phyloP scores from a whole-genome alignment of 805 yeast genomes.

The Isabelozyma gotoi region DNA sequence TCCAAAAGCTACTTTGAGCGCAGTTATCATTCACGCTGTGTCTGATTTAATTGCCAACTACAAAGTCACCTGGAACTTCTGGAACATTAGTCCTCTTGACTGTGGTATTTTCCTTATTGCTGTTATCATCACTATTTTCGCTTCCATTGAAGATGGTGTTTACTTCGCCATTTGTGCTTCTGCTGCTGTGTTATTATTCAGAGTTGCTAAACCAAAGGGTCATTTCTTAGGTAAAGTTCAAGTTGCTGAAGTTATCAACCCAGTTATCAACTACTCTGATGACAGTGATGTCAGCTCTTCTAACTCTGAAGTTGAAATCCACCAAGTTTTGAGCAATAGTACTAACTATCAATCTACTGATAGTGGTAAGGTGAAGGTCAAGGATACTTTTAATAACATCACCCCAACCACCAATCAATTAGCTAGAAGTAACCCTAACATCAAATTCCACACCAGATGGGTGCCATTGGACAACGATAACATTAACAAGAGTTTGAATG shows the following conservation, averaged over 20 bases:
- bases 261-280: slow-evolving; percentile 38
- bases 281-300: slow-evolving; percentile 8
- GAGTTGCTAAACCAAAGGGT: slow-evolving; percentile 79
- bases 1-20: slow-evolving; percentile 85
- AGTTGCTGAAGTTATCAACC: slow-evolving; percentile 70
- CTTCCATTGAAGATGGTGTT: slow-evolving; percentile 83
- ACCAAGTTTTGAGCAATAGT: slow-evolving; percentile 39
- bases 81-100: slow-evolving; percentile 74
- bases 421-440: slow-evolving; percentile 24
- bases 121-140: slow-evolving; percentile 71
- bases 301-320: slow-evolving; percentile 34
- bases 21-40: slow-evolving; percentile 92
- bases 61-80: slow-evolving; percentile 64
- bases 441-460: slow-evolving; percentile 62
- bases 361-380: slow-evolving; percentile 17
- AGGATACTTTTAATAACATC: neutral
- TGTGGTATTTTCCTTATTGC: slow-evolving; percentile 70
- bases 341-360: slow-evolving; percentile 22
- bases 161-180: slow-evolving; percentile 90
- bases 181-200: slow-evolving; percentile 67
- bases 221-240: slow-evolving; percentile 76
- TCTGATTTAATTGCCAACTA: slow-evolving; percentile 77
- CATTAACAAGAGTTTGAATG: slow-evolving; percentile 55
- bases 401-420: slow-evolving; percentile 22
- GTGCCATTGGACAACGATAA: slow-evolving; percentile 56